Percentiles rank a stretch among this genome's conserved stretches.
These are phyloP conservation scores for Kodamaea sp. DNA, from an alignment of 1,139 yeast species.

Conservation along the genomic window DNA sequence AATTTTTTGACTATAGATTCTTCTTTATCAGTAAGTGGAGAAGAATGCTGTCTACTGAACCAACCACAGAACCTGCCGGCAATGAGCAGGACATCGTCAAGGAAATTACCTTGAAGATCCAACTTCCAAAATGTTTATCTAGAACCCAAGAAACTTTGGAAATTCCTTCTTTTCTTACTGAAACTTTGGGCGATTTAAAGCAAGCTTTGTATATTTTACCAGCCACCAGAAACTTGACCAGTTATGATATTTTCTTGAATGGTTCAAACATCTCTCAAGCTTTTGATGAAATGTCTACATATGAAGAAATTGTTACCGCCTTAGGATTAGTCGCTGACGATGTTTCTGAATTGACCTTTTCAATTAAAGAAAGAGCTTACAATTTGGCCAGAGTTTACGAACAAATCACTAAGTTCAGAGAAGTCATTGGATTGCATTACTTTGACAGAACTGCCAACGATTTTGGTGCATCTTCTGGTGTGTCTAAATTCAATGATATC, in stretches of 20 bases:
- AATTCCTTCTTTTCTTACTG: conserved; percentile 34
- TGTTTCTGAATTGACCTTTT: conserved; percentile 18
- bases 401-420: conserved; percentile 42
- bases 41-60: conserved; percentile 9
- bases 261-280: conserved; percentile 31
- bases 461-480: conserved; percentile 20
- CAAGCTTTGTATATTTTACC: conserved; percentile 56
- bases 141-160: conserved; percentile 23
- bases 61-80: conserved; percentile 6
- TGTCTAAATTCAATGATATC: conserved; percentile 27
- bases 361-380: conserved; percentile 34
- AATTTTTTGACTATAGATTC: no score
- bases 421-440: conserved; percentile 42
- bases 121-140: conserved; percentile 31
- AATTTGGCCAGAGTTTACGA: conserved; percentile 37
- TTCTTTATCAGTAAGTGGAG: neutral
- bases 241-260: conserved; percentile 47
- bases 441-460: conserved; percentile 31
- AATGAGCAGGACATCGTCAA: conserved; percentile 13
- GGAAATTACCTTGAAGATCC: conserved; percentile 27
- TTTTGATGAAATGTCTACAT: conserved; percentile 33
- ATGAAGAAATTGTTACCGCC: conserved; percentile 27
- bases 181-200: conserved; percentile 55
- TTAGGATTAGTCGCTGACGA: conserved; percentile 19
- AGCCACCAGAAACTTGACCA: conserved; percentile 56